Evolutionary conservation across 2,329 filamentous ascomycete genomes (phyloP), one percentile per base, ranked within the genome.

Genomic region (Neoscytalidium dimidiatum): DNA sequence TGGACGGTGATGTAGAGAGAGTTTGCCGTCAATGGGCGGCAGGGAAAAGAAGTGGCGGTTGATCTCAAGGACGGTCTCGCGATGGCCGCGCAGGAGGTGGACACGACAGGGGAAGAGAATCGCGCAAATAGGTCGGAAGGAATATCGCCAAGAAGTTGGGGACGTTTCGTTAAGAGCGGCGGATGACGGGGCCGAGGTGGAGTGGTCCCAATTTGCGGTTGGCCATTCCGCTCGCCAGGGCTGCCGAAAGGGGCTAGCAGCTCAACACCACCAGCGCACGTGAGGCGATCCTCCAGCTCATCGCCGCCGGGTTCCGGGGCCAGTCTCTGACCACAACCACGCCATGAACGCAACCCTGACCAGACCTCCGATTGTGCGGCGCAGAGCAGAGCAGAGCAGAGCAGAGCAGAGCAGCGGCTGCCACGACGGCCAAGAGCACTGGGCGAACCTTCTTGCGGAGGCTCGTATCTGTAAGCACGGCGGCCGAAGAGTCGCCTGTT

Each of bases 251-350:
- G 38, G 56, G 41, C 41, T 60, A 60, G 56, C 3, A 17, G n/a
- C n/a, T n/a, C 38, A 8, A 33, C n/a, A 11, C 6, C 31, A 33
- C 31, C 29, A 28, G 14, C n/a, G 19, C 51, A 7, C 51, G 51
- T 17, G 33, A 29, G 35, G 26, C 35, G 38, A 43, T 58, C 53
- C 38, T 43, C 35, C 53, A 19, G 35, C 14, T 21, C 35, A 11
- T 9, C 11, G 17, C 38, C n/a, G 38, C 38, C 14, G 38, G 7
- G 9, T 5, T 13, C 28, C 31, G 14, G 26, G 52, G 35, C 52
- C 52, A 57, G 17, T 43, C 52, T 58, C 38, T 58, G 56, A 3
- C 56, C 56, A 46, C 56, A 23, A 58, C 19, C 56, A 58, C 56
- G 56, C 56, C 56, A 58, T 33, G 29, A 26, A 17, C 9, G 19